Conservation (phyloP, 805 yeast species). For the Candida silvatica region DNA sequence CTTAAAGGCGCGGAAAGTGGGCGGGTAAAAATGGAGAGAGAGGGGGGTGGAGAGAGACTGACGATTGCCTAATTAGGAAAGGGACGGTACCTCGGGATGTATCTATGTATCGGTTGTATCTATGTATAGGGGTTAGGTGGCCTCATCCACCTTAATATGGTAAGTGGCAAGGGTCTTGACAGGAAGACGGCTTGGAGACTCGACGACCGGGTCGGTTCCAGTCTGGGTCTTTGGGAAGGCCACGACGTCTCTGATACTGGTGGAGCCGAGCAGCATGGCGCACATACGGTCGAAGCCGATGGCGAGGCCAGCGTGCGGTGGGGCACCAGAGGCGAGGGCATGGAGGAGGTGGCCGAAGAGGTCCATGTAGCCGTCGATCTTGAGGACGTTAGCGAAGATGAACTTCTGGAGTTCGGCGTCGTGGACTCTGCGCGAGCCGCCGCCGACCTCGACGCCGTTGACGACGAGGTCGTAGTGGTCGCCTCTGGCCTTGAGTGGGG, state of each 20-base stretch:
- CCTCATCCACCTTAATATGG: slow-evolving; percentile 29
- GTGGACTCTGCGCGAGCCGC: slow-evolving; percentile 94
- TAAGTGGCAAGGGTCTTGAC: slow-evolving; percentile 46
- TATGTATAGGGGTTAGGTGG: too few species aligned
- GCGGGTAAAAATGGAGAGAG: too few species aligned
- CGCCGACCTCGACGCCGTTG: slow-evolving; percentile 94
- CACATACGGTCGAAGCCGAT: slow-evolving; percentile 90
- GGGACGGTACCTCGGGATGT: too few species aligned
- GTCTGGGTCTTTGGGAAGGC: slow-evolving; percentile 92
- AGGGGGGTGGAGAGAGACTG: too few species aligned
- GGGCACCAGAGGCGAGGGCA: slow-evolving; percentile 87
- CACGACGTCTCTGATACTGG: slow-evolving; percentile 83
- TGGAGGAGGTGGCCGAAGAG: slow-evolving; percentile 80
- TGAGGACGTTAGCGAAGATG: slow-evolving; percentile 57
- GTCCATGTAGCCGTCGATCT: slow-evolving; percentile 46
- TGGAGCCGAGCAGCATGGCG: slow-evolving; percentile 76
- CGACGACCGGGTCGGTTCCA: slow-evolving; percentile 84
- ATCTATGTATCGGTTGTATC: too few species aligned
- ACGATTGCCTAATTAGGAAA: too few species aligned
- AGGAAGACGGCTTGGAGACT: slow-evolving; percentile 66
- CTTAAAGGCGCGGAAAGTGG: too few species aligned
- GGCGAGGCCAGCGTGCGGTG: slow-evolving; percentile 98
- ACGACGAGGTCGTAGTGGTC: slow-evolving; percentile 92
- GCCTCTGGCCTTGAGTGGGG: slow-evolving; percentile 66
- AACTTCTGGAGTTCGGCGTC: slow-evolving; percentile 71